These are phyloP conservation scores for Posidonia australis DNA, from an alignment of 106 monocot species.

Conservation along the genomic window DNA sequence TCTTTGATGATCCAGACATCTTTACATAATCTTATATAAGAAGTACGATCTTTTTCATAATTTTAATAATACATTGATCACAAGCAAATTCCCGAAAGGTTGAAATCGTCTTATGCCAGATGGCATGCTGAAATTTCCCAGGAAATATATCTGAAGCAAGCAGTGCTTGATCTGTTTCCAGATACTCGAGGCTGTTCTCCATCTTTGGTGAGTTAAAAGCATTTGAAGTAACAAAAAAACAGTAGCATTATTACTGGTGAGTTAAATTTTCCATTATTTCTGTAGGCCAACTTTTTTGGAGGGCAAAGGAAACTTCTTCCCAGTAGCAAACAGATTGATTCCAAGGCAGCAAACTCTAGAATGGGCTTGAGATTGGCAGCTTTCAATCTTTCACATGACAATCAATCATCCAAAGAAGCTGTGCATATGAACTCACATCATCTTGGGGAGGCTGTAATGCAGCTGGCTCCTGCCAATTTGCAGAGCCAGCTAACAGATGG, in stretches of 20 bases:
- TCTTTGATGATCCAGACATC: not conserved
- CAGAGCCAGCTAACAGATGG: slow-evolving; percentile 20
- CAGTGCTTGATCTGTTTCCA: slow-evolving; percentile 62
- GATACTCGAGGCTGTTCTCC: slow-evolving; percentile 75
- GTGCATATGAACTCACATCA: slow-evolving; percentile 25
- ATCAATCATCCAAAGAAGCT: slow-evolving; percentile 17
- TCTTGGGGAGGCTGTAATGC: slow-evolving; percentile 73
- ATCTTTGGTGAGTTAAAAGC: slow-evolving; percentile 58
- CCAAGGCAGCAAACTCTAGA: slow-evolving; percentile 15
- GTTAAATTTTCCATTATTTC: not conserved
- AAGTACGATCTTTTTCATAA: not conserved
- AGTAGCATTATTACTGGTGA: not conserved
- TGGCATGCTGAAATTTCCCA: slow-evolving; percentile 73
- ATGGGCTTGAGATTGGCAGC: slow-evolving; percentile 8
- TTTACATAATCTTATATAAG: not conserved
- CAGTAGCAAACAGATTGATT: slow-evolving; percentile 28
- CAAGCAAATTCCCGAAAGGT: slow-evolving; percentile 34
- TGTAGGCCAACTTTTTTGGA: slow-evolving; percentile 64
- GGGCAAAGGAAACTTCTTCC: slow-evolving; percentile 43
- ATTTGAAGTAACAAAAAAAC: not conserved
- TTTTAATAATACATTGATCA: not conserved
- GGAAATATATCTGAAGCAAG: slow-evolving; percentile 90
- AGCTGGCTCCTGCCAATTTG: slow-evolving; percentile 54
- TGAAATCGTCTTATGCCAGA: slow-evolving; percentile 75
- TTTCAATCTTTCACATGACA: slow-evolving; percentile 21